These are phyloP conservation scores for Phycomyces nitens DNA, from an alignment of 192 early-diverging fungal species.

Conservation along the genomic window DNA sequence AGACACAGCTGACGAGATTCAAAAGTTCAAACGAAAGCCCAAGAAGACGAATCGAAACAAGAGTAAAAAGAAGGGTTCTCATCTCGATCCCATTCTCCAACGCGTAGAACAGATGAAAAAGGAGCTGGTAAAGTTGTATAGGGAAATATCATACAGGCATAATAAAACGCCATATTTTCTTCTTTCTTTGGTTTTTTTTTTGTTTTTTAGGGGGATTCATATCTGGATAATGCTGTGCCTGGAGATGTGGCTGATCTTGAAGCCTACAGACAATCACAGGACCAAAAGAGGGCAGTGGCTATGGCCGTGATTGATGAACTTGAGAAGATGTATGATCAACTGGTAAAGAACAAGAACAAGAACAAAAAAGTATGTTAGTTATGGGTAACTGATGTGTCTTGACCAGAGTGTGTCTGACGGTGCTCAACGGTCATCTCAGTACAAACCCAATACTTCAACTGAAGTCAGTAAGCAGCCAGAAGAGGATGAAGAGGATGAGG, in stretches of 20 bases:
- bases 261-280: neutral
- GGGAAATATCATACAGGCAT: no score
- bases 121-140: no score
- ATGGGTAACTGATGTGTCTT: neutral
- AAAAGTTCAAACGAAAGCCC: no score
- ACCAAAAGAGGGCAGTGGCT: neutral
- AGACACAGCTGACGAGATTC: no score
- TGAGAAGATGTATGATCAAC: neutral
- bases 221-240: no score
- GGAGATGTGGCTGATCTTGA: neutral
- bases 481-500: neutral
- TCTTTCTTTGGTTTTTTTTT: no score
- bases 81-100: no score
- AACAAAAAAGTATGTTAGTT: neutral
- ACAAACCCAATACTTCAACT: neutral
- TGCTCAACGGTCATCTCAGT: neutral
- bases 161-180: no score
- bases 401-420: neutral
- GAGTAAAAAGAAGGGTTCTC: no score
- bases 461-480: neutral
- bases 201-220: no score
- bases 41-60: no score
- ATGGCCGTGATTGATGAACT: conserved; percentile 1
- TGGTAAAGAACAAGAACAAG: neutral
- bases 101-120: no score